A percentile compares a stretch with the other conserved stretches of the same genome.
phyloP scores from a whole-genome alignment of 352 stramenopile genomes.

The Phytophthora constricta region DNA sequence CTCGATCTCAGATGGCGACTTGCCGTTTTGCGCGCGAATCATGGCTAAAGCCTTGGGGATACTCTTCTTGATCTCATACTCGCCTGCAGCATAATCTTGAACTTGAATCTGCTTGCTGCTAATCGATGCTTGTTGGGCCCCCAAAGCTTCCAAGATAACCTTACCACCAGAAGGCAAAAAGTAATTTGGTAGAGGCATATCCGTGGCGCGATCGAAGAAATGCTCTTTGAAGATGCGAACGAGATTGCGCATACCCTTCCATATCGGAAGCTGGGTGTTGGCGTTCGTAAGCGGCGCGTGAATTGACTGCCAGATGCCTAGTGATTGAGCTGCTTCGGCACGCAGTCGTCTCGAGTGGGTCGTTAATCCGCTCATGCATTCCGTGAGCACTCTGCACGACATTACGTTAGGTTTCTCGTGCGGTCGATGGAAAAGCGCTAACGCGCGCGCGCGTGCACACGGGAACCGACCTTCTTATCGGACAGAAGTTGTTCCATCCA shows the following conservation, averaged over 20 bases:
- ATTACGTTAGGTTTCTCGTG: constrained; percentile 90
- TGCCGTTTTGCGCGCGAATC: constrained; percentile 80
- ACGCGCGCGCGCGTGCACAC: constrained; percentile 80
- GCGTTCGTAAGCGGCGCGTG: constrained; percentile 83
- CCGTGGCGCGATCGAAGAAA: constrained; percentile 80
- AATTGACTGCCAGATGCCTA: constrained; percentile 88
- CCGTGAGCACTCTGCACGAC: constrained; percentile 82
- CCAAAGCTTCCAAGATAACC: constrained; percentile 78
- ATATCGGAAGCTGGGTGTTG: constrained; percentile 81
- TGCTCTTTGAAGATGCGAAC: constrained; percentile 91
- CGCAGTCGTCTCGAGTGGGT: constrained; percentile 81
- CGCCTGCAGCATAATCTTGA: constrained; percentile 82
- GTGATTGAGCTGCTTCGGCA: constrained; percentile 74
- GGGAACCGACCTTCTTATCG: constrained; percentile 83
- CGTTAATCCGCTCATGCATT: constrained; percentile 86
- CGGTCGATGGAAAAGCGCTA: constrained; percentile 79
- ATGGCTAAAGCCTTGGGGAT: constrained; percentile 80
- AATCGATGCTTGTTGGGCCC: constrained; percentile 82
- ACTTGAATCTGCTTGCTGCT: constrained; percentile 88
- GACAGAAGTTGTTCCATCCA: constrained; percentile 89
- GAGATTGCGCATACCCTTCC: constrained; percentile 88
- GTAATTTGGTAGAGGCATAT: constrained; percentile 90
- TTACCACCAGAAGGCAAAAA: constrained; percentile 86
- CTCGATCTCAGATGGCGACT: constrained; percentile 81
- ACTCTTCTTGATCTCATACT: constrained; percentile 91